A percentile compares a stretch with the other conserved stretches of the same genome.
These are phyloP conservation scores for Ceratobasidium sp. DNA, from an alignment of 1,284 basidiomycete species.

Conservation along the genomic window DNA sequence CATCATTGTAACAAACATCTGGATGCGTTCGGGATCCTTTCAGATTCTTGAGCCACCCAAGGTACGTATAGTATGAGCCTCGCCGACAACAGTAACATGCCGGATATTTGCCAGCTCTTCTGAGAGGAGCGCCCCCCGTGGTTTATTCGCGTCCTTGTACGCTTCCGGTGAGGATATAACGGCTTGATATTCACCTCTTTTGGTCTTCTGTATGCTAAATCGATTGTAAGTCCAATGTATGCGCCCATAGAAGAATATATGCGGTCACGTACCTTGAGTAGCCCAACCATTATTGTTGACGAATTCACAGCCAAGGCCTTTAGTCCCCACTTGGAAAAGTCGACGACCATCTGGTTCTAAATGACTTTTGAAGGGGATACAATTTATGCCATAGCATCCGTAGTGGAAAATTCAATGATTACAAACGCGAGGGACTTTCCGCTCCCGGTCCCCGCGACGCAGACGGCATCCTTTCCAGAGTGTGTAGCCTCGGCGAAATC, in stretches of 20 bases:
- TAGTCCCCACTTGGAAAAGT: background rate
- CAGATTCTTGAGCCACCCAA: background rate
- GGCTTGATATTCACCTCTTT: background rate
- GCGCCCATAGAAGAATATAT: no score
- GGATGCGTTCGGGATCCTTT: background rate
- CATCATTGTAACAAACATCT: no score
- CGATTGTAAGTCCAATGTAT: background rate
- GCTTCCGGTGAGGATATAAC: background rate
- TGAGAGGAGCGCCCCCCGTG: background rate
- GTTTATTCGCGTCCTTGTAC: background rate
- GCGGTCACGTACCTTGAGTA: background rate
- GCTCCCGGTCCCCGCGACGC: slow-evolving; percentile 5
- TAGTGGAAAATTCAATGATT: background rate
- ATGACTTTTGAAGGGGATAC: background rate
- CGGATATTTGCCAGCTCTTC: background rate
- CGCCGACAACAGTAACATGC: background rate
- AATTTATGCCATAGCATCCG: background rate
- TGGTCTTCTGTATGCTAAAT: background rate
- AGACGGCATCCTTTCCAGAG: no score
- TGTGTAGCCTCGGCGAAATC: no score
- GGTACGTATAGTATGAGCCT: background rate
- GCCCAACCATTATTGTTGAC: background rate
- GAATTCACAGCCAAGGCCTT: background rate
- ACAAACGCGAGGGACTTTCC: slow-evolving; percentile 10
- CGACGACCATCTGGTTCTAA: background rate